Evolutionary conservation across 176 grass and related monocot species (phyloP), one percentile per base, ranked within the genome.

Genomic region (Rhynchospora pubera): DNA sequence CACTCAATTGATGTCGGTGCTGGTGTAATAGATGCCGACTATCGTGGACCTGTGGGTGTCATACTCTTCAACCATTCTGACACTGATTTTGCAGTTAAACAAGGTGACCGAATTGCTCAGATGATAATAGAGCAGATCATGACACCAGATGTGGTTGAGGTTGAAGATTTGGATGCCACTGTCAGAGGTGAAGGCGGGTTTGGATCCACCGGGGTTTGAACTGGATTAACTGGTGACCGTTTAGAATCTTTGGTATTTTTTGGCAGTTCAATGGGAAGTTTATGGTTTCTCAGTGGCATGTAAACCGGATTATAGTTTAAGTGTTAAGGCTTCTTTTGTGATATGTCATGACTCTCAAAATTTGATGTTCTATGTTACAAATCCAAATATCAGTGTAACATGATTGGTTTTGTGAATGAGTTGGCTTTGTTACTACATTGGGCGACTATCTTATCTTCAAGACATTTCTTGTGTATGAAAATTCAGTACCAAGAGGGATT

Each of bases 31-130:
- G 92, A 94, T 81, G 95, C 94, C 0, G 92, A 94, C 76, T 97
- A 97, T 83, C 90, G 92, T 0, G 92, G 92, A 1, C 90, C 95
- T 0, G 80, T 94, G 0, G 92, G 92, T 9, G 90, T 97, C 83
- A 74, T 97, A 16, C 90, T 97, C 69, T 97, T 97, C 92, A 97
- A 97, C 88, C 90, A 91, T 87, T 91, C 90, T 0, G 95, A 93
- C 21, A n/a, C 5, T 6, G 92, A 97, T 77, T 97, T 94, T 3
- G 82, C 68, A 3, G 92, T 94, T 70, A 94, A 94, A 82, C 83
- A 78, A 0, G 92, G 92, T 0, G 90, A 97, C 76, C 78, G 95
- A 39, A 91, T 97, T 6, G 92, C 90, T 0, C 92, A 97, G 87
- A 61, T 94, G 85, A 94, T 97, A 60, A 43, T 98, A 3, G 22